Evolutionary conservation across 192 early-diverging fungal genomes (phyloP).

Genomic region (Dissophora globulifera): DNA sequence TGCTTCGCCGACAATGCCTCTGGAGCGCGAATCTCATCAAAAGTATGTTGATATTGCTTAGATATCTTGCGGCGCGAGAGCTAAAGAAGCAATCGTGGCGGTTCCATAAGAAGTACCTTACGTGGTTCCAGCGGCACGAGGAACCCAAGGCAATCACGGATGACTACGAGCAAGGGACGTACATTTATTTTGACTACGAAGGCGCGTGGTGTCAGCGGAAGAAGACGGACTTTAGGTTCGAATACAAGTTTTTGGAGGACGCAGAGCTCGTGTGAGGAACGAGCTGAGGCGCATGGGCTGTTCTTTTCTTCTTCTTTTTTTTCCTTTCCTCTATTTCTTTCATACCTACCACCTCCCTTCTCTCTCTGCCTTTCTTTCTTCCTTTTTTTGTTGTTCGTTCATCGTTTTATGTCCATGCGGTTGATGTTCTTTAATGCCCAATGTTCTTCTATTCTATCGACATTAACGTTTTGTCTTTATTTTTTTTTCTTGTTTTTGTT

Average conservation of each 20-base stretch:
- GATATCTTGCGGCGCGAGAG: conserved; percentile 92
- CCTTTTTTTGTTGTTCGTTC: no score
- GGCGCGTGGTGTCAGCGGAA: conserved; percentile 97
- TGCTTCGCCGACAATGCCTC: neutral
- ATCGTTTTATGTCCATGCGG: no score
- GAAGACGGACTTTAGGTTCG: conserved; percentile 93
- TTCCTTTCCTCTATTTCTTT: neutral
- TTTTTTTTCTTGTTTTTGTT: neutral
- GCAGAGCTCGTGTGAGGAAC: conserved; percentile 68
- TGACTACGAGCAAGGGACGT: conserved; percentile 97
- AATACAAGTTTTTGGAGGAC: conserved; percentile 89
- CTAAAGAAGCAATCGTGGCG: conserved; percentile 97
- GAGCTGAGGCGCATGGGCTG: no score
- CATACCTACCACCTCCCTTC: neutral
- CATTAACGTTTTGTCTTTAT: neutral
- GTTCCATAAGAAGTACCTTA: conserved; percentile 97
- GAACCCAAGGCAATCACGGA: conserved; percentile 96
- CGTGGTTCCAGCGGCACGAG: conserved; percentile 98
- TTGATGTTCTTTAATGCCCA: no score
- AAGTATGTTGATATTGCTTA: conserved; percentile 22
- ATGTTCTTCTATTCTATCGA: neutral
- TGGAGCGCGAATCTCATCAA: neutral
- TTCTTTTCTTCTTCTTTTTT: conserved; percentile 8
- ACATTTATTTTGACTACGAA: conserved; percentile 99
- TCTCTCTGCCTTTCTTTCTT: neutral